A percentile compares a stretch with the other conserved stretches of the same genome.
These are phyloP conservation scores for Penicillium brevicompactum DNA, from an alignment of 2,329 filamentous ascomycete species.

Conservation along the genomic window DNA sequence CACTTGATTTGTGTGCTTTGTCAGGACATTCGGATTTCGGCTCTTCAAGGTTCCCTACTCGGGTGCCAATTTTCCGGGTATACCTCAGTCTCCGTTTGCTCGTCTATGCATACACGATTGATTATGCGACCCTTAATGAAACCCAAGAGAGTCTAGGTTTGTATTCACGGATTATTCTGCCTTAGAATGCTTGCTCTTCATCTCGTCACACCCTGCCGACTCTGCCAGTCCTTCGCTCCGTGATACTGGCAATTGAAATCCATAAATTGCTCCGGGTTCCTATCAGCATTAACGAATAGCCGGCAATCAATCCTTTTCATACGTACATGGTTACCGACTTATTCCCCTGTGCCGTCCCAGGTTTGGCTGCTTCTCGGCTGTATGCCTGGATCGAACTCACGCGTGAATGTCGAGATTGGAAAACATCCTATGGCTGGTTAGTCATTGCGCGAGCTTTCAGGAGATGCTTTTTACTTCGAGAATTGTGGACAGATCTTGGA, in stretches of 20 bases:
- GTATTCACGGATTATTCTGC: too few species aligned
- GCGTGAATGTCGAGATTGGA: constrained; percentile 12
- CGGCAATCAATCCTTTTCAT: neutral
- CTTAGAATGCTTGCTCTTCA: too few species aligned
- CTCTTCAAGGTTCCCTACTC: too few species aligned
- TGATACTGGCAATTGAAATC: constrained; percentile 19
- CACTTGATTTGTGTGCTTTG: too few species aligned
- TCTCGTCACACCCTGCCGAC: neutral
- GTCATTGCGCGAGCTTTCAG: neutral
- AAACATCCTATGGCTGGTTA: constrained; percentile 7
- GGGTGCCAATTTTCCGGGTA: too few species aligned
- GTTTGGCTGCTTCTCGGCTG: constrained; percentile 17
- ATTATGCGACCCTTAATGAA: too few species aligned
- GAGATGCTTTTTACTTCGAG: constrained; percentile 5
- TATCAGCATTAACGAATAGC: neutral
- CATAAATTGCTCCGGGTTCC: constrained; percentile 20
- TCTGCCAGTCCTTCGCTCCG: constrained; percentile 3
- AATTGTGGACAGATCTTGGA: neutral
- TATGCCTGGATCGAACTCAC: constrained; percentile 17
- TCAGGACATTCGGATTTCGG: too few species aligned
- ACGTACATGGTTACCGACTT: constrained; percentile 16
- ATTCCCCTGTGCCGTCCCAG: constrained; percentile 7
- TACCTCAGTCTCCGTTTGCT: too few species aligned
- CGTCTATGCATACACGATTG: too few species aligned
- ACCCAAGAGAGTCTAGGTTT: too few species aligned